A percentile compares a stretch with the other conserved stretches of the same genome.
phyloP scores from a whole-genome alignment of 805 yeast genomes.

The Teunomyces lycoperdinae region DNA sequence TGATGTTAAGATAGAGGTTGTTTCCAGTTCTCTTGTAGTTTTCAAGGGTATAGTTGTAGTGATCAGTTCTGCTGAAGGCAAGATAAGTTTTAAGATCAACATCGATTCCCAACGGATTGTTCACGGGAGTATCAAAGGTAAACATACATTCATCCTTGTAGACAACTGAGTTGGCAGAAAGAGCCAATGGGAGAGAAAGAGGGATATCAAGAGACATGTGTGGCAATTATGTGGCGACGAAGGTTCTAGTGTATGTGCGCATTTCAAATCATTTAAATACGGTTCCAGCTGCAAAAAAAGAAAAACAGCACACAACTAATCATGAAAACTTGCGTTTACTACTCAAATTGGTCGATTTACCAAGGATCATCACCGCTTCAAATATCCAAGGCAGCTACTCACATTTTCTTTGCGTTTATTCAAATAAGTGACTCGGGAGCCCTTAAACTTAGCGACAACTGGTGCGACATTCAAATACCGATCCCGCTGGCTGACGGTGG shows the following conservation, averaged over 20 bases:
- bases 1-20: slow-evolving; percentile 56
- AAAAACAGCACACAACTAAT: not conserved
- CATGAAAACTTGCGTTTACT: slow-evolving; percentile 41
- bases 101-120: slow-evolving; percentile 55
- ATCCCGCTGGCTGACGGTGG: slow-evolving; percentile 17
- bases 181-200: slow-evolving; percentile 14
- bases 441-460: slow-evolving; percentile 54
- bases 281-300: not conserved
- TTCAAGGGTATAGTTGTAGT: slow-evolving; percentile 48
- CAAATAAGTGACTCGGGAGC: slow-evolving; percentile 56
- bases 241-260: not conserved
- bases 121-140: slow-evolving; percentile 69
- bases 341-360: slow-evolving; percentile 47
- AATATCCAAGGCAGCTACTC: slow-evolving; percentile 60
- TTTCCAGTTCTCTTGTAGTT: slow-evolving; percentile 58
- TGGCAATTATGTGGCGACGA: not conserved
- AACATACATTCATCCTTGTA: slow-evolving; percentile 90
- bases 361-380: slow-evolving; percentile 52
- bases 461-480: slow-evolving; percentile 59
- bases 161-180: slow-evolving; percentile 36
- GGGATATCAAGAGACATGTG: slow-evolving; percentile 11
- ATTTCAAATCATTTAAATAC: not conserved
- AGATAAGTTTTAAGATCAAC: slow-evolving; percentile 75
- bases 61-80: slow-evolving; percentile 52
- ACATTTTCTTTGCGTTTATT: slow-evolving; percentile 77